Evolutionary conservation across 2,329 filamentous ascomycete species (phyloP), one percentile per base, ranked within the genome.

Genomic region (Periglandula ipomoeae): DNA sequence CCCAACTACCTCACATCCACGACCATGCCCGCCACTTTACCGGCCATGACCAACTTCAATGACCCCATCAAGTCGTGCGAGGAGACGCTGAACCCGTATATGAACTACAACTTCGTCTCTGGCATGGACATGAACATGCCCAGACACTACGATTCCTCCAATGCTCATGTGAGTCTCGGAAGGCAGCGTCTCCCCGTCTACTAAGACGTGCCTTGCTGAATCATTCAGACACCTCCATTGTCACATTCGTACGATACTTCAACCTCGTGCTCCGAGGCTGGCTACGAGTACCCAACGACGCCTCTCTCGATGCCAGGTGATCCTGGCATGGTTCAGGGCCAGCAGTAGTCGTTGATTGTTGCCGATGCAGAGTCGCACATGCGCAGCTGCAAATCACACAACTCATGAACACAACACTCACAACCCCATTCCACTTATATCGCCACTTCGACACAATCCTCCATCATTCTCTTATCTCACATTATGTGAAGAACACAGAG

Each of bases 261-360:
- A 46, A 70, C 77, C 52, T 74, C 71, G 59, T 80, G 78, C 64
- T 82, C 79, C 27, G 79, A 83, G 57, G 70, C 74, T 52, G 75
- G 76, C 50, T 82, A 78, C 61, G 76, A 81, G 55, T 82, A 82
- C 67, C 84, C 84, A 34, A 78, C 78, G 39, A 88, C 85, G 47
- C 85, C 85, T 52, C 70, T 85, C 55, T 87, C 83, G n/a, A 82
- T 87, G 78, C 82, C 83, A 27, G 76, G 75, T 42, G 86, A 84
- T 40, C 84, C 84, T 39, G 75, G 74, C 57, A 67, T 77, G 61
- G 65, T 74, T 11, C 63, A 61, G 10, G 44, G 35, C 24, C 41
- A 37, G 17, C 39, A 43, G 27, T 48, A 44, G 62, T 38, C 19
- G 17, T n/a, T 30, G 27, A 13, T 30, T 30, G n/a, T n/a, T n/a